Percentiles rank a stretch among this genome's conserved stretches.
These are phyloP conservation scores for Backusella liffmaniae DNA, from an alignment of 192 early-diverging fungal genomes.

Conservation along the genomic window DNA sequence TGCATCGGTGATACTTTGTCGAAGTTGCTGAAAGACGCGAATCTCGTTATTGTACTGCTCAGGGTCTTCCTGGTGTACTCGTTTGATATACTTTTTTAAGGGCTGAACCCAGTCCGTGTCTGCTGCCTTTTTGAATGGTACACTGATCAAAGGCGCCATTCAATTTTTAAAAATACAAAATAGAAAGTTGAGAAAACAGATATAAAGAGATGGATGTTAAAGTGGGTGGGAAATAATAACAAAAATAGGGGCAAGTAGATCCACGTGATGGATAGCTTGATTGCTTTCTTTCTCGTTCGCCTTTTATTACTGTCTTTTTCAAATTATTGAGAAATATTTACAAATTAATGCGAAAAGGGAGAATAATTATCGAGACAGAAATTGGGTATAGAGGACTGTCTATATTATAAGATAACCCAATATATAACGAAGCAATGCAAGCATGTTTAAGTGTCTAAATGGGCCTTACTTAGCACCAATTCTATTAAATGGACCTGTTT, in stretches of 20 bases:
- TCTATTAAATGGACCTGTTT: too few species aligned
- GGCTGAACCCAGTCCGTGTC: constrained; percentile 86
- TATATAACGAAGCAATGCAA: too few species aligned
- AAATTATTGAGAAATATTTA: too few species aligned
- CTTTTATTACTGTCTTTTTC: too few species aligned
- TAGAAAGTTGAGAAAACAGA: not conserved
- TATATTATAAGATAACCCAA: too few species aligned
- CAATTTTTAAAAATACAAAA: not conserved
- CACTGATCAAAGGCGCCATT: constrained; percentile 53
- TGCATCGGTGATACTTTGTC: constrained; percentile 93
- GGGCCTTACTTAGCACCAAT: too few species aligned
- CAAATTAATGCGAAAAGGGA: too few species aligned
- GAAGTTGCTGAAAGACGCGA: constrained; percentile 79
- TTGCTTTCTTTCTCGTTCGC: not conserved
- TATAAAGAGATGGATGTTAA: not conserved
- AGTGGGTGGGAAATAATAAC: not conserved
- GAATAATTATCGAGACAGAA: too few species aligned
- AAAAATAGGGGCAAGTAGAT: too few species aligned
- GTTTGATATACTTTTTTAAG: constrained; percentile 82
- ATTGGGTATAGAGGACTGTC: too few species aligned
- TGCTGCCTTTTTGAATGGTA: constrained; percentile 84
- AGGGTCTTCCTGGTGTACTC: constrained; percentile 89
- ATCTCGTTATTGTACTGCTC: constrained; percentile 85
- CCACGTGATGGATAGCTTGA: too few species aligned
- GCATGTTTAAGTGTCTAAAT: too few species aligned